Conservation (phyloP, 495 filamentous ascomycete species). For the Tricharina praecox region DNA sequence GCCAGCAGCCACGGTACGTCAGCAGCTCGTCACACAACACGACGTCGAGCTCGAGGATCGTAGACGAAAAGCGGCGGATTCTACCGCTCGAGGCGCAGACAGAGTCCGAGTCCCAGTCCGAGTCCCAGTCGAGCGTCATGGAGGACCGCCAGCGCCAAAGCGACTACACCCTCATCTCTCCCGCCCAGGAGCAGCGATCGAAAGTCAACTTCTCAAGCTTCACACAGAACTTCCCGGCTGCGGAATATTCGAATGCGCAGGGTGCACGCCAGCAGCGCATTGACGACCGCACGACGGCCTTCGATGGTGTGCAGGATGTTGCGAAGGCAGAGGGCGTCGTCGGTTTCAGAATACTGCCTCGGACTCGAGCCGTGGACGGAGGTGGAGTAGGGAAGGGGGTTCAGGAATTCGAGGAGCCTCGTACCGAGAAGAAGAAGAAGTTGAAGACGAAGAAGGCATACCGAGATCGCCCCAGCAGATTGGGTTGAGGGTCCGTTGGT, state of each 20-base stretch:
- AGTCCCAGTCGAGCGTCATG: neutral
- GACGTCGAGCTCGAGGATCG: neutral
- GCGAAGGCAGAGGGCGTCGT: neutral
- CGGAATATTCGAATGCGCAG: neutral
- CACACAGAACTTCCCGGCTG: conserved; percentile 2
- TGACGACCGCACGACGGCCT: neutral
- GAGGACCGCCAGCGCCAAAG: neutral
- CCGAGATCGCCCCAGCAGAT: conserved; percentile 2
- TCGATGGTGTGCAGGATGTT: neutral
- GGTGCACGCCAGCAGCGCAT: neutral
- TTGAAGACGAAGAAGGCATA: neutral
- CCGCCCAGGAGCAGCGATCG: neutral
- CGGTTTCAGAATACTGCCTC: no score
- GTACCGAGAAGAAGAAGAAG: neutral
- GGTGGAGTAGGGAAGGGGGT: neutral
- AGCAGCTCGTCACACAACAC: conserved; percentile 3
- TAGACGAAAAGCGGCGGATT: neutral
- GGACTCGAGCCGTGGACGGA: no score
- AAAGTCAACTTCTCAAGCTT: neutral
- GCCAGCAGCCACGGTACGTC: neutral
- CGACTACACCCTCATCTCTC: neutral
- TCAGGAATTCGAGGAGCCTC: neutral
- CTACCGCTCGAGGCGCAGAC: neutral
- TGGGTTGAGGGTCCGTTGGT: neutral
- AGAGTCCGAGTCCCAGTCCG: neutral